Evolutionary conservation across 2,329 filamentous ascomycete species (phyloP).

Genomic region (Neonectria magnoliae): DNA sequence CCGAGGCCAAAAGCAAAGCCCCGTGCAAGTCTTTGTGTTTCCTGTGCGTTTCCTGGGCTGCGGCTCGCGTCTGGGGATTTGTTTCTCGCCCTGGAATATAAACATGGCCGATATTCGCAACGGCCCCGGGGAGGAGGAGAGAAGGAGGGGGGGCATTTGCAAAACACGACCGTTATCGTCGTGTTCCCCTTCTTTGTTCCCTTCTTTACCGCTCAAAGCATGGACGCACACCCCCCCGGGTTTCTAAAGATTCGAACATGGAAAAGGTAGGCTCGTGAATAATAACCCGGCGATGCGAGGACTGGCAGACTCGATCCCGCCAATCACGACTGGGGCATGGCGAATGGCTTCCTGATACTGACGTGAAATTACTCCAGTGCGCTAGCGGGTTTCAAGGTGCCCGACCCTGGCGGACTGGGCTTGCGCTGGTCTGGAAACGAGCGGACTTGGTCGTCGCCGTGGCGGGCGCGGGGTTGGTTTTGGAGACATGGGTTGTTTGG

Average conservation of each 20-base stretch:
- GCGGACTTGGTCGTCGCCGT: neutral
- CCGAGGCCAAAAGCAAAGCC: conserved; percentile 21
- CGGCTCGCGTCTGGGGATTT: conserved; percentile 24
- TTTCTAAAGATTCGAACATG: neutral
- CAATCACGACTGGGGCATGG: conserved; percentile 17
- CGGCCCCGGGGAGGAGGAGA: neutral
- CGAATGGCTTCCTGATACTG: conserved; percentile 51
- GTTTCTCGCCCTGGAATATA: conserved; percentile 31
- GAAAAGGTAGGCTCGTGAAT: neutral
- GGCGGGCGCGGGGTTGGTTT: neutral
- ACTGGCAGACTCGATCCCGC: conserved; percentile 12
- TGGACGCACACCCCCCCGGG: neutral
- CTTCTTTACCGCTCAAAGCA: neutral
- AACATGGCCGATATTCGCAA: neutral
- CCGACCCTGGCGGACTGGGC: conserved; percentile 31
- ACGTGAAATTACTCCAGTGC: conserved; percentile 59
- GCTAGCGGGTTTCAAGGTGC: conserved; percentile 65
- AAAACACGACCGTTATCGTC: neutral
- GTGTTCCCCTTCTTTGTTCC: neutral
- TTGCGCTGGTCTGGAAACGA: conserved; percentile 11
- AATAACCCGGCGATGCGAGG: conserved; percentile 3
- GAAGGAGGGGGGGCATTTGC: neutral
- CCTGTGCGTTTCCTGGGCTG: conserved; percentile 27
- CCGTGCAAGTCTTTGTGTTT: conserved; percentile 27
- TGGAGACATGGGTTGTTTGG: neutral